Evolutionary conservation across 352 stramenopile genomes (phyloP), one percentile per base, ranked within the genome.

Genomic region (Phytophthora litchii): DNA sequence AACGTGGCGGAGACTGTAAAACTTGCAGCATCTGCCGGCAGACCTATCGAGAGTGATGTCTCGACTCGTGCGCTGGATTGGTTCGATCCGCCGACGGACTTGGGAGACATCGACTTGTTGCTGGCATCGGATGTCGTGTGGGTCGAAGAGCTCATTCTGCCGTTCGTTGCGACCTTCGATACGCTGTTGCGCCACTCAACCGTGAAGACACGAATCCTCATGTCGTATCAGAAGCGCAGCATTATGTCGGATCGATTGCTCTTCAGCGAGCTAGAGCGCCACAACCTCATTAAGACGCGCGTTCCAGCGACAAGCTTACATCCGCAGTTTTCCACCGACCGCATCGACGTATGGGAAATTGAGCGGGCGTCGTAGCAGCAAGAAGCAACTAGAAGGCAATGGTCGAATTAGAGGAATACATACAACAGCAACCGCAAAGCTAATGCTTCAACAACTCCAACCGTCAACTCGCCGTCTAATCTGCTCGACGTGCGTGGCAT

Each of bases 111-210:
- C 21, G 86, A 97, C 53, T 57, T 95, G 16, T 70, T 97, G 23
- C 44, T 97, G 20, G 89, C 87, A 20, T 93, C 91, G 7, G 91
- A 97, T 62, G 90, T 97, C 43, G 89, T 97, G 32, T 97, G 91
- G 90, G 73, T 97, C 14, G 76, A 94, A 38, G 74, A 91, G 52
- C 83, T 97, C 34, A 93, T 97, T 23, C 56, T 70, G 3, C 86
- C 91, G 25, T 83, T 97, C 16, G 90, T 96, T 14, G 14, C 59
- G 13, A 95, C 89, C 0, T 80, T 97, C 32, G 70, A 78, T 14
- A 49, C 41, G 5, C 47, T 94, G 41, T 32, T 90, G 34, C 61
- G 51, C 3, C 47, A 77, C 38, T 89, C 80, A 0, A 20, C 14
- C 4, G 25, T 56, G 21, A 46, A 65, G 9, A 83, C 76, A 4